Base-by-base conservation (phyloP, 2,329 filamentous ascomycete species). In the Pleurostoma richardsiae region DNA sequence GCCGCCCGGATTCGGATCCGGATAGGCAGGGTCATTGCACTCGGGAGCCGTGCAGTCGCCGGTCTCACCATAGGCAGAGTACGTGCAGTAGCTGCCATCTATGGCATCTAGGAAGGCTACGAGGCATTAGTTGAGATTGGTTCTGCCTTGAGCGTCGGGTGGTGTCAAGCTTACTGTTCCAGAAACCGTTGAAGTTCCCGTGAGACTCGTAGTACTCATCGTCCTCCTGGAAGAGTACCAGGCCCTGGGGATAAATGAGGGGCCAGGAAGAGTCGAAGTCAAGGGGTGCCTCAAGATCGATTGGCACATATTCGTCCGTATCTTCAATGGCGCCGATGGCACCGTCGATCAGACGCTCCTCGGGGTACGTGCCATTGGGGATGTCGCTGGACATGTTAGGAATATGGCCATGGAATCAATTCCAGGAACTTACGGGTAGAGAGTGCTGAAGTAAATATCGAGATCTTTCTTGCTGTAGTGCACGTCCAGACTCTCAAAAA, bases 61-160 rank as follows among this genome's bases (percentile, higher is more conserved):
- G 1, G 67, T 74, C 53, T 74, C 67, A 43, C 71, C 71, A 43
- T 64, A 76, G 10, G 71, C 72, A 11, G 59, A 63, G 49, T 67
- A 71, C 4, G 64, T 69, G 65, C 76, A 77, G 58, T 77, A 78
- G 31, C 69, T 72, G 2, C 72, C 72, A 54, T 76, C 73, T 6
- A 76, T 63, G 43, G 72, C 73, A 49, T 76, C 72, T 4, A 74
- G 59, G 19, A 19, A 19, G 2, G 19, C 19, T 19, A 2, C 19
- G 19, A 19, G 2, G 19, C 2, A 19, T 19, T 19, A 19, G 19
- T 19, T 19, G 19, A 19, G 19, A 19, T 19, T 19, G 19, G 19
- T 19, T 19, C 19, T 19, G 19, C 19, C 19, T 19, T 2, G 19
- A 19, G 19, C 19, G 19, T 19, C 19, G 19, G 19, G 19, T 19